Base-by-base conservation (phyloP, 2,329 filamentous ascomycete genomes). In the Hansfordia pulvinata region DNA sequence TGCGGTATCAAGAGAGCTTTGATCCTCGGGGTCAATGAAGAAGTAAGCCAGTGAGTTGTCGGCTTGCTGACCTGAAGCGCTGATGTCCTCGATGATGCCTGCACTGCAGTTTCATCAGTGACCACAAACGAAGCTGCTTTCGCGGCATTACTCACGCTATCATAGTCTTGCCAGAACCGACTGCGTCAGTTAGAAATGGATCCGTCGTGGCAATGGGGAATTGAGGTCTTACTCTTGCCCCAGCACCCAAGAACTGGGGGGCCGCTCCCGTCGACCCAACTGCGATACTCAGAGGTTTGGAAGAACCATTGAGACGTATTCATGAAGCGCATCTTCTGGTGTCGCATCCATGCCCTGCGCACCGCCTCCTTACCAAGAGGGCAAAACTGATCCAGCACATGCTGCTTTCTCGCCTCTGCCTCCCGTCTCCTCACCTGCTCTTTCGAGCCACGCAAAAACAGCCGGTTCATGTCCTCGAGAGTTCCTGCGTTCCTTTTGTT, bases 91-190 rank as follows among this genome's bases (percentile, higher is more conserved):
- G 15, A 46, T 28, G 8, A 31, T 28, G 28, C 31, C 38, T 10
- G 39, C 30, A n/a, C 39, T 41, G 11, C 10, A 14, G 12, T 3
- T 20, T 3, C 8, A n/a, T n/a, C n/a, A n/a, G n/a, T n/a, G n/a
- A n/a, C n/a, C n/a, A n/a, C n/a, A n/a, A n/a, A n/a, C n/a, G n/a
- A n/a, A n/a, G n/a, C n/a, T n/a, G n/a, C n/a, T n/a, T n/a, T n/a
- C n/a, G n/a, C n/a, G n/a, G n/a, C n/a, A n/a, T n/a, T n/a, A 33
- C 10, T 21, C 14, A 23, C 23, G 17, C 12, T 21, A 41, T 18
- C 25, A 43, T 35, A 4, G 38, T 42, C 27, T 49, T 50, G 4
- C 46, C 44, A 1, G 43, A 43, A 0, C 46, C 44, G 28, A 47
- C 41, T 46, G 5, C 4, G 2, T 31, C 18, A 18, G 3, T 9